Conservation (phyloP, 768 basidiomycete genomes). For the Boletus coccyginus region DNA sequence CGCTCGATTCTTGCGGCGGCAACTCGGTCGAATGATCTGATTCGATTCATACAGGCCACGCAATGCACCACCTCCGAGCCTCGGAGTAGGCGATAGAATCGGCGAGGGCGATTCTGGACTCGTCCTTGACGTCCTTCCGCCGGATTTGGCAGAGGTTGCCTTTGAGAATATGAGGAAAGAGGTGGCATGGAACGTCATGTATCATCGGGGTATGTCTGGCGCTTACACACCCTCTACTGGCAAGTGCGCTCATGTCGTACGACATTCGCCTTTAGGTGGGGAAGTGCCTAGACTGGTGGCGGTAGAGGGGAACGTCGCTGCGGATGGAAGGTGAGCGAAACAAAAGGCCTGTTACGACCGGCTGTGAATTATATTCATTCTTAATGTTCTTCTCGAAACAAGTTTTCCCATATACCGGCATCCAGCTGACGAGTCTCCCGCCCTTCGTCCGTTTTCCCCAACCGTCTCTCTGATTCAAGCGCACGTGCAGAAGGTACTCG, state of each 20-base stretch:
- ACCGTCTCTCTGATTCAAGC: slow-evolving; percentile 65
- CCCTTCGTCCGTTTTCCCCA: slow-evolving; percentile 61
- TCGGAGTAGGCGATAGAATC: slow-evolving; percentile 40
- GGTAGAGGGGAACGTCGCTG: slow-evolving; percentile 53
- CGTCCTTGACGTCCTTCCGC: slow-evolving; percentile 54
- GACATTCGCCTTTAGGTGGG: slow-evolving; percentile 47
- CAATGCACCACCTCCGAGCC: slow-evolving; percentile 19
- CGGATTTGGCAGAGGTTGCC: slow-evolving; percentile 49
- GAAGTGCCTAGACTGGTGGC: slow-evolving; percentile 69
- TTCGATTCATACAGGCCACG: slow-evolving; percentile 18
- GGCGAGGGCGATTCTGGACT: slow-evolving; percentile 71
- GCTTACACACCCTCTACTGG: background rate
- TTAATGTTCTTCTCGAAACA: background rate
- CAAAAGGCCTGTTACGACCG: slow-evolving; percentile 13
- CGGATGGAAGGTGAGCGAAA: slow-evolving; percentile 46
- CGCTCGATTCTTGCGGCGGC: background rate
- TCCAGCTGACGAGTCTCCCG: slow-evolving; percentile 76
- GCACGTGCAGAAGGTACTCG: slow-evolving; percentile 54
- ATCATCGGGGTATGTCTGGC: slow-evolving; percentile 58
- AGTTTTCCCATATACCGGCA: slow-evolving; percentile 82
- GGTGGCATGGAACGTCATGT: slow-evolving; percentile 72
- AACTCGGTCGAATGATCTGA: slow-evolving; percentile 2
- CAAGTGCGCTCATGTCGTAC: background rate
- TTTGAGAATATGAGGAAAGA: slow-evolving; percentile 61
- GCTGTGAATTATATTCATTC: slow-evolving; percentile 1